Evolutionary conservation across 768 basidiomycete genomes (phyloP).

Genomic region (Rhizopogon vulgaris): DNA sequence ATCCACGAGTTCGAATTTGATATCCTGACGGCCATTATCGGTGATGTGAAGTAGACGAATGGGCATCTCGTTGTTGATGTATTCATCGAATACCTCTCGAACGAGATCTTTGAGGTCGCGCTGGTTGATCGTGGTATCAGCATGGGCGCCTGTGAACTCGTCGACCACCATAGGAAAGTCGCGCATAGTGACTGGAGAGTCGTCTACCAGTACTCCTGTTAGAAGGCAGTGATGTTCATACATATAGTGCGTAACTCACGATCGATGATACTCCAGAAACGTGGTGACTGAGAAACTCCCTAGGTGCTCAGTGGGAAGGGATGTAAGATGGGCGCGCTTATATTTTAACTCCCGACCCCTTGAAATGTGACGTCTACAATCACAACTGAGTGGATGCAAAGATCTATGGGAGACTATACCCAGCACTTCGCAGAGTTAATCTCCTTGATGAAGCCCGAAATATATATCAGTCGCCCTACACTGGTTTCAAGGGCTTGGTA

Average conservation of each 20-base stretch:
- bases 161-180: not conserved
- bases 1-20: not conserved
- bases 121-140: not conserved
- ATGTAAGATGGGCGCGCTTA: no score
- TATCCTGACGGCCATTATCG: not conserved
- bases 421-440: not conserved
- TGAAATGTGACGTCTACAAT: no score
- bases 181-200: no score
- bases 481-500: no score
- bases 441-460: not conserved
- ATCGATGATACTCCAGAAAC: not conserved
- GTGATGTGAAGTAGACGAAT: constrained; percentile 1
- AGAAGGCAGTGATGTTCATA: not conserved
- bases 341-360: no score
- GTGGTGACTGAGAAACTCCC: not conserved
- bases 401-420: no score
- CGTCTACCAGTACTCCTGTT: not conserved
- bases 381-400: no score
- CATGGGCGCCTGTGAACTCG: not conserved
- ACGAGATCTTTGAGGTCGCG: not conserved
- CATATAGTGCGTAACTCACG: not conserved
- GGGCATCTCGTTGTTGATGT: not conserved
- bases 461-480: not conserved
- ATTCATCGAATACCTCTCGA: not conserved
- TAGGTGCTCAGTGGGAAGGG: no score